Base-by-base conservation (phyloP, 129 eudicot genomes). In the Artemisia tridentata region DNA sequence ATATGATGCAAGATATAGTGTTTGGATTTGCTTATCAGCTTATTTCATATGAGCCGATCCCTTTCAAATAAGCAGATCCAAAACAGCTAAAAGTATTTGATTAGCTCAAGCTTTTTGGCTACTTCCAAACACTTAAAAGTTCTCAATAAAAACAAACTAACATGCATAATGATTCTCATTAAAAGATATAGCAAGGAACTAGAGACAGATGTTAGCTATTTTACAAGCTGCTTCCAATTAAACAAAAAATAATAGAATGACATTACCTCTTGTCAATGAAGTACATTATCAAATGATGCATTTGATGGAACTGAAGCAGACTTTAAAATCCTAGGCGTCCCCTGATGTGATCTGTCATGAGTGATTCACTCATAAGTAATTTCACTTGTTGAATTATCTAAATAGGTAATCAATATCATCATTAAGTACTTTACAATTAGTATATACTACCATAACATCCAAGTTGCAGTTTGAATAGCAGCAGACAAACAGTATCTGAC, bases 321-420 rank as follows among this genome's bases (percentile, higher is more conserved):
- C 52, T 86, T 86, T 53, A 93, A 92, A 82, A 84, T 84, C 63
- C 85, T 90, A 3, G 86, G 91, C 54, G 86, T 89, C 63, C 96
- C 93, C 31, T 83, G 92, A 82, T 90, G 96, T 90, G 86, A 77
- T 88, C 78, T 75, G 48, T 72, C 12, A 27, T 53, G 25, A 38
- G 13, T 48, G 20, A 15, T 27, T 25, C 67, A 25, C 29, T 55
- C 52, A 50, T 50, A 3, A 17, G 15, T 51, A 51, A 51, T 4
- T 15, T 17, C 11, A 14, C 14, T 27, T 27, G 31, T 27, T 27
- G 31, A 27, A 27, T 50, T 6, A 13, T 11, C 6, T 17, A 51
- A 5, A 51, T 2, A 51, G 7, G 38, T 31, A 4, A 31, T 31
- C 38, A 31, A 31, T 31, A 31, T 4, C 38, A 31, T 31, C 38